A percentile compares a stretch with the other conserved stretches of the same genome.
phyloP scores from a whole-genome alignment of 257 asterid genomes.

The Verbena officinalis region DNA sequence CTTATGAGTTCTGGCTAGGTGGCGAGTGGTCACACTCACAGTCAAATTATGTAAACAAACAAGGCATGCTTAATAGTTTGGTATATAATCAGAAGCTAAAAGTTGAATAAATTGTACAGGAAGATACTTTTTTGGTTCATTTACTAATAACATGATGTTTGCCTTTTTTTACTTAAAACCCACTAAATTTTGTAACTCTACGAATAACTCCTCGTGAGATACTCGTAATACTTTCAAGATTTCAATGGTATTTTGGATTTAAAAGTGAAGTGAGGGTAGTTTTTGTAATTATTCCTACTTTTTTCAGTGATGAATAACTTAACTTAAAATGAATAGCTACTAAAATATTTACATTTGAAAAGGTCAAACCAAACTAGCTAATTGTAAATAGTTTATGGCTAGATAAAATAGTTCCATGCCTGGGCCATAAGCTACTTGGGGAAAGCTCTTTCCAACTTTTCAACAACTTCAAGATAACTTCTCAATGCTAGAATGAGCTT shows the following conservation, averaged over 20 bases:
- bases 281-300: too few species aligned
- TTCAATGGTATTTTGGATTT: too few species aligned
- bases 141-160: too few species aligned
- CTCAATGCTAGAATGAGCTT: background rate
- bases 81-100: background rate
- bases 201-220: too few species aligned
- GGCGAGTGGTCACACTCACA: constrained; percentile 2
- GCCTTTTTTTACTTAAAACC: too few species aligned
- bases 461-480: constrained; percentile 10
- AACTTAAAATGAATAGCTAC: background rate
- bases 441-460: constrained; percentile 9
- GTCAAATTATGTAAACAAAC: constrained; percentile 10
- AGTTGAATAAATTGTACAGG: too few species aligned
- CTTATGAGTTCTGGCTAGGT: background rate
- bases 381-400: background rate
- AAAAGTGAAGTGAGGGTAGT: too few species aligned
- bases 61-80: background rate
- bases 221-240: too few species aligned
- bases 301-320: too few species aligned
- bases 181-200: too few species aligned
- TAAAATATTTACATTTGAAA: background rate
- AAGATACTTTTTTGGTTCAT: too few species aligned
- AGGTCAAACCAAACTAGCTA: constrained; percentile 25
- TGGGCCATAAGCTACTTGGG: constrained; percentile 23
- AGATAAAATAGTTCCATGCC: background rate